Evolutionary conservation across 139 green algal genomes (phyloP), one percentile per base, ranked within the genome.

Genomic region (Monoraphidium neglectum): DNA sequence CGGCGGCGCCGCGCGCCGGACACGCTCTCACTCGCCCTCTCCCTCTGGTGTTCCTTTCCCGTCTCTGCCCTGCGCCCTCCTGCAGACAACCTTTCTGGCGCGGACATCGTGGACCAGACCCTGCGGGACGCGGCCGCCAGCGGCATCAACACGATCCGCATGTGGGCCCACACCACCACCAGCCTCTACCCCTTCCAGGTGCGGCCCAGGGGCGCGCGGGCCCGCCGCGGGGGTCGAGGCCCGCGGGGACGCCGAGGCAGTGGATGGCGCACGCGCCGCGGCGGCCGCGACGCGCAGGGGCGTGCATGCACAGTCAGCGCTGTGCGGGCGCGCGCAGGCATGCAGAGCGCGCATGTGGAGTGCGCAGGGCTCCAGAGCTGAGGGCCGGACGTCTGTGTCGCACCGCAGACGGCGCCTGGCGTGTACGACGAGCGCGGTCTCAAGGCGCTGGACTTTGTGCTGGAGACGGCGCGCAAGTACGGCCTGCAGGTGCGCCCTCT

Each of bases 131-230:
- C 90, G 3, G 75, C 84, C 0, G 68, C 71, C 2, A 65, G 71
- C 21, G 86, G 87, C 13, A 78, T 95, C 28, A 95, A 90, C 63
- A 86, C 90, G 2, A 53, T 94, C 4, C 83, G 92, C 35, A 81
- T 81, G 16, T 96, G 86, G 81, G 92, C 80, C 0, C 91, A 95
- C 77, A 92, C 86, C 23, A 86, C 80, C 6, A 82, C 90, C 51
- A n/a, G 69, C 1, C 53, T 70, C 46, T 84, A 88, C 67, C 86
- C 87, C 8, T 84, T 94, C 60, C 90, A 94, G 80, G 78, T 77
- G 56, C 13, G 63, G n/a, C n/a, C n/a, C n/a, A n/a, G n/a, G n/a
- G n/a, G n/a, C n/a, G 49, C n/a, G 30, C 63, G 35, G 8, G 21
- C n/a, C n/a, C n/a, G n/a, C n/a, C n/a, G n/a, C n/a, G n/a, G n/a